A percentile compares a stretch with the other conserved stretches of the same genome.
These are phyloP conservation scores for Combretum micranthum DNA, from an alignment of 345 rosid species.

Conservation along the genomic window DNA sequence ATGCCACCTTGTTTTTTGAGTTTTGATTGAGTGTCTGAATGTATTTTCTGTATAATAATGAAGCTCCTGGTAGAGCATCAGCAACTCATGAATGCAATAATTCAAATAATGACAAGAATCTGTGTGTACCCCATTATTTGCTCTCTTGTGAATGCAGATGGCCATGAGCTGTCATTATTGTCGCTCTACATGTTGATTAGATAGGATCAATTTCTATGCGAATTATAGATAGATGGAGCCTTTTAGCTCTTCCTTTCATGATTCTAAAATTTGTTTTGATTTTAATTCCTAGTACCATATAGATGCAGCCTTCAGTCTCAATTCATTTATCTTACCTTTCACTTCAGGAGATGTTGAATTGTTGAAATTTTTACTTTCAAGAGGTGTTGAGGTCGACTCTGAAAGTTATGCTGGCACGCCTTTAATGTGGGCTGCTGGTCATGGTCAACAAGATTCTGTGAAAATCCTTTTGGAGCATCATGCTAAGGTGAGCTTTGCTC, in stretches of 20 bases:
- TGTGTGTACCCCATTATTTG: no score
- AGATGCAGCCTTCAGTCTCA: no score
- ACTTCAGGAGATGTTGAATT: slow-evolving; percentile 64
- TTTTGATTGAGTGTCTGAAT: no score
- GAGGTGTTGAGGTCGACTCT: slow-evolving; percentile 63
- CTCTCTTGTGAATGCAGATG: no score
- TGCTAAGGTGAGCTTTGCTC: slow-evolving; percentile 49
- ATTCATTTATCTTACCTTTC: slow-evolving; percentile 5
- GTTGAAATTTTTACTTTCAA: slow-evolving; percentile 52
- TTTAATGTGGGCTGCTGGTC: slow-evolving; percentile 90
- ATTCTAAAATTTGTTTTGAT: neutral
- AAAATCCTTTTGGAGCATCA: slow-evolving; percentile 66
- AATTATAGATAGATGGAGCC: neutral
- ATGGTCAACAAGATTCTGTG: slow-evolving; percentile 65
- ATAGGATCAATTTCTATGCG: neutral
- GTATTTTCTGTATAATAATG: no score
- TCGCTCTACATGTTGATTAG: no score
- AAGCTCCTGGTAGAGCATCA: no score
- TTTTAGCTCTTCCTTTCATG: neutral
- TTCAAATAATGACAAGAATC: no score
- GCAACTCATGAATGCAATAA: no score
- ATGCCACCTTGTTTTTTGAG: no score
- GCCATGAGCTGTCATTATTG: no score
- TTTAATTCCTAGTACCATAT: no score
- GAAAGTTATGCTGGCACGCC: slow-evolving; percentile 91